phyloP scores from a whole-genome alignment of 768 basidiomycete genomes.

The Scleroderma citrinum region DNA sequence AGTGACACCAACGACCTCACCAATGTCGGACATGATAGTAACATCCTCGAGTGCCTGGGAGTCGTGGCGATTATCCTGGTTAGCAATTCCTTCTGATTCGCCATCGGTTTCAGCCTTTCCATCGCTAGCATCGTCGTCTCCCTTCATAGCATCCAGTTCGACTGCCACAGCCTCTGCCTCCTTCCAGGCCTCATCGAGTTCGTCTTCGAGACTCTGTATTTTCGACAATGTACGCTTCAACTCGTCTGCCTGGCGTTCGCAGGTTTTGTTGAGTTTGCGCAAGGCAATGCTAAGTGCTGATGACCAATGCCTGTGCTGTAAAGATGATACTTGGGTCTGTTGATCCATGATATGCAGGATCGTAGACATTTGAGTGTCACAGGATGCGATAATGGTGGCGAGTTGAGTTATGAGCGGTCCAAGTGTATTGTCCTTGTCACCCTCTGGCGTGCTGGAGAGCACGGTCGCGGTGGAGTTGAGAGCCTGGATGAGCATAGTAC shows the following conservation, averaged over 20 bases:
- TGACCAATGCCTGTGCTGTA: conserved; percentile 63
- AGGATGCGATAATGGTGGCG: conserved; percentile 50
- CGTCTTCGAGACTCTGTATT: conserved; percentile 55
- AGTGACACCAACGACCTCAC: conserved; percentile 33
- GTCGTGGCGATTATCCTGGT: conserved; percentile 19
- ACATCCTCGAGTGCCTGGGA: conserved; percentile 18
- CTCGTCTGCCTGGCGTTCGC: conserved; percentile 58
- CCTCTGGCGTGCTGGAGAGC: conserved; percentile 19
- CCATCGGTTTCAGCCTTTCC: conserved; percentile 15
- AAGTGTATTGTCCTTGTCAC: conserved; percentile 33
- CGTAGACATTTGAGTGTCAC: conserved; percentile 53
- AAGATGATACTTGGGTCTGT: conserved; percentile 50
- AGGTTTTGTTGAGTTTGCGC: conserved; percentile 74
- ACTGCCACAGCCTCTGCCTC: conserved; percentile 67
- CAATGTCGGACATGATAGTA: conserved; percentile 22
- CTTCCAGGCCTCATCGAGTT: conserved; percentile 76
- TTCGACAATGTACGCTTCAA: conserved; percentile 41
- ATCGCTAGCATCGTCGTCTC: conserved; percentile 18
- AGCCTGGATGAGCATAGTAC: conserved; percentile 68
- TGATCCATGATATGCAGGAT: conserved; percentile 58
- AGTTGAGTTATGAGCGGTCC: conserved; percentile 50
- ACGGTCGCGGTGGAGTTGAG: conserved; percentile 47
- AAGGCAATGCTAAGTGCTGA: conserved; percentile 75
- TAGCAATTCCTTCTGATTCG: conserved; percentile 4
- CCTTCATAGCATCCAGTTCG: conserved; percentile 63